phyloP scores from a whole-genome alignment of 1,284 basidiomycete genomes.

The Meripilus lineatus region DNA sequence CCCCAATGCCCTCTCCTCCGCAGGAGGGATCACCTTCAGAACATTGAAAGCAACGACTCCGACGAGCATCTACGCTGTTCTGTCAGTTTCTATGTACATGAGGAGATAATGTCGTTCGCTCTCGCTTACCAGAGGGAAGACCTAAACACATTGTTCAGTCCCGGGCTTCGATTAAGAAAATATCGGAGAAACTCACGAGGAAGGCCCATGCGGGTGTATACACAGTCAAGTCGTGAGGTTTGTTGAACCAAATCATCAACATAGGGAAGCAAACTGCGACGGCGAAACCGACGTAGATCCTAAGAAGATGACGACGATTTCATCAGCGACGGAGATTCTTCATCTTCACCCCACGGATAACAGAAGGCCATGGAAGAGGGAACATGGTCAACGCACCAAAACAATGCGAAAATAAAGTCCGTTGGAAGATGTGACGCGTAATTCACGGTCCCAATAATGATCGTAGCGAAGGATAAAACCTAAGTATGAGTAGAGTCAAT shows the following conservation, averaged over 20 bases:
- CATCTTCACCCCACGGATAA: neutral
- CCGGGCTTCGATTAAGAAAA: too few relatives aligned
- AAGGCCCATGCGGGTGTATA: slow-evolving; percentile 47
- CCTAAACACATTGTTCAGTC: slow-evolving; percentile 19
- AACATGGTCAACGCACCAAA: slow-evolving; percentile 30
- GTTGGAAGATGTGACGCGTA: slow-evolving; percentile 28
- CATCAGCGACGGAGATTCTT: too few relatives aligned
- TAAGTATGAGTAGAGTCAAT: slow-evolving; percentile 16
- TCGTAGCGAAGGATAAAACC: slow-evolving; percentile 42
- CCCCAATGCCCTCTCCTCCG: slow-evolving; percentile 33
- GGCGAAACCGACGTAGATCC: slow-evolving; percentile 38
- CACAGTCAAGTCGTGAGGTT: slow-evolving; percentile 37
- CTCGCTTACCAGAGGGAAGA: slow-evolving; percentile 43
- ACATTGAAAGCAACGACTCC: slow-evolving; percentile 45
- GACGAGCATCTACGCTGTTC: slow-evolving; percentile 44
- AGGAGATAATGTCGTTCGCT: neutral
- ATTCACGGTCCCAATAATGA: slow-evolving; percentile 44
- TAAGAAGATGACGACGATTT: slow-evolving; percentile 12
- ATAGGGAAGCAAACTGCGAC: slow-evolving; percentile 39
- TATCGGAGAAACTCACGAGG: slow-evolving; percentile 31
- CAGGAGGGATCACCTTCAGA: slow-evolving; percentile 31
- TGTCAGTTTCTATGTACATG: too few relatives aligned
- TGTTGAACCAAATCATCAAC: slow-evolving; percentile 47
- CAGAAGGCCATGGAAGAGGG: neutral
- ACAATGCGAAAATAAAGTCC: slow-evolving; percentile 34